Base-by-base conservation (phyloP, 345 rosid genomes). In the Cochlearia excelsa region DNA sequence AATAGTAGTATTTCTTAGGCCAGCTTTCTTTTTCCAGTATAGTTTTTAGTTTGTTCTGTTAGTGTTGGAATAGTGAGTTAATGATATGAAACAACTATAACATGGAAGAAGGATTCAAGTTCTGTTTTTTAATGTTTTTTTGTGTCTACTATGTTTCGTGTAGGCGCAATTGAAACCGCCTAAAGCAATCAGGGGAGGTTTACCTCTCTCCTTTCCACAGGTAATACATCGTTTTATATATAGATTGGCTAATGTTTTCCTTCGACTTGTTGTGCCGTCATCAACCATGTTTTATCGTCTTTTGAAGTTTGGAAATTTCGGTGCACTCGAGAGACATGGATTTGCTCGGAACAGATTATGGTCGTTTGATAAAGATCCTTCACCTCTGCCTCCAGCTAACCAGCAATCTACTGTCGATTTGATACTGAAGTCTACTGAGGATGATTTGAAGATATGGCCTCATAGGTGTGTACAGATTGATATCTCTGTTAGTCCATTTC, bases 131-230 rank as follows among this genome's bases (percentile, higher is more conserved):
- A 26, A 41, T 10, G 41, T 4, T 0, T 56, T 1, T 42, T 44
- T 42, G 50, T 29, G 2, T 51, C 41, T 65, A 54, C 3, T 44
- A 40, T 55, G 31, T 59, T 67, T 51, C 57, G 7, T 72, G 29
- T 79, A 92, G 98, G 83, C 88, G 63, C 72, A 65, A 6, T 80
- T 77, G 77, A 84, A 82, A 70, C 84, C 81, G 38, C 84, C 88
- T n/a, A 92, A 88, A 71, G 82, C 86, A 28, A 76, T 83, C 62
- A 77, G 88, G 65, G 96, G 96, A 56, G 98, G 98, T 44, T 84
- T 92, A 75, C 81, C 90, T 37, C 69, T 88, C 70, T 88, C 83
- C 81, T 88, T 88, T 78, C 96, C 93, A 59, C 95, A 92, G 98
- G 98, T 92, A 16, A 16, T 16, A 16, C 23, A 16, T 41, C 61